phyloP scores from a whole-genome alignment of 805 yeast genomes.

The Candida quercuum region DNA sequence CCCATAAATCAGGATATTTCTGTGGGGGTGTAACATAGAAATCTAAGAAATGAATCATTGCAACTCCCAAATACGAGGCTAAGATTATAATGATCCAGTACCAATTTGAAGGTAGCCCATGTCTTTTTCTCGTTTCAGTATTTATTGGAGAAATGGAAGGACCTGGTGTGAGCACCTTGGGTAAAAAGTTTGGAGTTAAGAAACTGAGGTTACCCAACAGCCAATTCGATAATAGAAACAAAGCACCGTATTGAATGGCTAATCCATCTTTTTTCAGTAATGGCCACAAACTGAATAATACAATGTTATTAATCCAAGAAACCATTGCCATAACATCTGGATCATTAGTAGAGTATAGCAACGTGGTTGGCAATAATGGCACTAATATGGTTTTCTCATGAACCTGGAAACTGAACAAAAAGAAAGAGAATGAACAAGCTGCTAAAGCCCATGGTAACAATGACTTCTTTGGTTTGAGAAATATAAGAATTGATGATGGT shows the following conservation, averaged over 20 bases:
- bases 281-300: conserved; percentile 86
- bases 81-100: conserved; percentile 47
- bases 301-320: conserved; percentile 83
- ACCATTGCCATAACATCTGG: conserved; percentile 64
- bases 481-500: conserved; percentile 50
- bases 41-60: conserved; percentile 51
- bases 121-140: conserved; percentile 29
- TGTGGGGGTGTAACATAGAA: conserved; percentile 44
- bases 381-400: conserved; percentile 90
- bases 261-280: conserved; percentile 72
- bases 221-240: conserved; percentile 70
- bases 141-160: conserved; percentile 33
- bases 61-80: conserved; percentile 47
- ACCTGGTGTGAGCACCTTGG: conserved; percentile 37
- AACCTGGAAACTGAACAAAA: conserved; percentile 88
- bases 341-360: conserved; percentile 50
- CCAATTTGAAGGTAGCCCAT: conserved; percentile 42
- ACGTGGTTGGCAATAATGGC: conserved; percentile 80
- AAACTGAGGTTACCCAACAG: conserved; percentile 60
- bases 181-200: conserved; percentile 39
- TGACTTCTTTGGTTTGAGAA: conserved; percentile 46
- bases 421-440: conserved; percentile 83
- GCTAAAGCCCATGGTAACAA: conserved; percentile 70
- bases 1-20: conserved; percentile 80
- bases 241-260: conserved; percentile 61